Evolutionary conservation across 768 basidiomycete species (phyloP), one percentile per base, ranked within the genome.

Genomic region (Lactifluus piperatus): DNA sequence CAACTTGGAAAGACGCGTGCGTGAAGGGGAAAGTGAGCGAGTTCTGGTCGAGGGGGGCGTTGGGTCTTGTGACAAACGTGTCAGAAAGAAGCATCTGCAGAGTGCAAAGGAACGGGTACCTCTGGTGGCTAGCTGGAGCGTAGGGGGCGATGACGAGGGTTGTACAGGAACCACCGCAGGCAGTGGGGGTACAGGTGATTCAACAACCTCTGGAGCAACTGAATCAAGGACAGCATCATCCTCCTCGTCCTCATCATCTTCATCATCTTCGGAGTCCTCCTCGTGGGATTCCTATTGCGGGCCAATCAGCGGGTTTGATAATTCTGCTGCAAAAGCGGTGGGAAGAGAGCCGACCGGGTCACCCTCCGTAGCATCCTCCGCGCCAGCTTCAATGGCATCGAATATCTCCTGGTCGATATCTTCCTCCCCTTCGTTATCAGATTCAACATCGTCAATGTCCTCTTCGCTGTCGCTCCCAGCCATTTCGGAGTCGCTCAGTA

Each of bases 351-450:
- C 65, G 69, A 89, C 88, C 69, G 88, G 88, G 54, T 86, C 86
- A 52, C 73, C 84, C 58, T 88, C 87, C 0, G 84, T 81, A 6
- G 75, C 84, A 44, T 87, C 85, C 62, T 86, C 85, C 59, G 56
- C 71, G 56, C 62, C 68, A 64, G 76, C 72, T 20, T 75, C 76
- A 11, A 84, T 77, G 14, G 78, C 81, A 46, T 81, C 84, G 30
- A 85, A 78, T 13, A 80, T 74, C 52, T 83, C 62, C 32, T 63
- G 62, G 30, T 65, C 62, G 18, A 65, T 60, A 30, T 65, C 64
- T 44, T 63, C 62, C 14, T 49, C 64, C 9, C 43, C 64, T 6
- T 65, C 57, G 20, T 63, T 51, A 30, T 65, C 64, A 24, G 60
- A 65, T 27, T 65, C 64, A 1, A 10, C 84, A 32, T 84, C 83